Evolutionary conservation across 1,139 yeast species (phyloP), one percentile per base, ranked within the genome.

Genomic region (Candida sanyaensis): DNA sequence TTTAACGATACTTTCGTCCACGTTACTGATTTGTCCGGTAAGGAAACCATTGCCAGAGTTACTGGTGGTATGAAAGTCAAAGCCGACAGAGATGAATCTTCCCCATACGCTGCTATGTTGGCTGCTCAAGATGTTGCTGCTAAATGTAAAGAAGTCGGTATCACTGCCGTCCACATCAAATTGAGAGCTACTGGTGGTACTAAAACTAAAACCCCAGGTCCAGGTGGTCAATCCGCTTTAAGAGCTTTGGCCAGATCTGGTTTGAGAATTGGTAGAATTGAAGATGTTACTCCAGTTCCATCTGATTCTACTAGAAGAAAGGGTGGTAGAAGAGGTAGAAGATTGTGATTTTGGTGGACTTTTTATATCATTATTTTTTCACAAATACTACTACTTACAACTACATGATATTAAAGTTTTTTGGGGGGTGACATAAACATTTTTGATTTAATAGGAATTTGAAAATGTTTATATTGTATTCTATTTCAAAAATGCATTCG

Each of bases 281-380:
- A 95, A 85, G 99, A 95, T 78, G 99, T 95, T 65, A 95, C 99
- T 67, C 99, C 99, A 78, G 93, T 95, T 33, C 99, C 99, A 77
- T 93, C 99, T 65, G 99, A 95, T 81, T 92, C 98, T 71, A 95
- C 99, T 79, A 95, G 99, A 88, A 90, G 96, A 89, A 95, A 95
- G 96, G 99, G 99, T 90, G 99, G 99, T 89, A 95, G 99, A 86
- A 92, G 99, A 88, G 99, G 99, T 92, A 93, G 99, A 88, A 91
- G 99, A 88, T 88, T 92, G 83, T 92, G 84, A 50, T 51, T 47
- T 41, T 42, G 41, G 12, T 30, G 21, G 21, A 17, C 21, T 17
- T 17, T 17, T 17, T 17, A 3, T 31, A 31, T 37, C 17, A 41
- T 31, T 32, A 12, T 23, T n/a, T 38, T 29, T 28, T 38, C 13